Evolutionary conservation across 192 early-diverging fungal genomes (phyloP).

Genomic region (Coemansia sp.): DNA sequence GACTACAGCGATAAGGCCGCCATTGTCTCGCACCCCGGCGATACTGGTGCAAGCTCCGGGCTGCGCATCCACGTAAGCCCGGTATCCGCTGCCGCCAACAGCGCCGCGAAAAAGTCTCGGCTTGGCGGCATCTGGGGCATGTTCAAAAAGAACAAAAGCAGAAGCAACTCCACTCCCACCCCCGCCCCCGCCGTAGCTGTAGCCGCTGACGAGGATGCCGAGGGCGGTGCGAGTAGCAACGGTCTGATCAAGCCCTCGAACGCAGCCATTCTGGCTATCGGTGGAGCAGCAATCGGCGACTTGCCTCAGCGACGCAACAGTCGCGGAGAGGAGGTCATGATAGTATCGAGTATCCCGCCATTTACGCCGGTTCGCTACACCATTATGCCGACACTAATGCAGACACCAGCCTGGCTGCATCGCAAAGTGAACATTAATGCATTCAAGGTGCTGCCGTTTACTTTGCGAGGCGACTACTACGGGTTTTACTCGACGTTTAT

Average conservation of each 20-base stretch:
- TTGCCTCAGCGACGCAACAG: constrained; percentile 50
- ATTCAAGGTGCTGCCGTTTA: constrained; percentile 52
- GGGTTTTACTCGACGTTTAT: constrained; percentile 57
- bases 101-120: background rate
- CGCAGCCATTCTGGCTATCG: constrained; percentile 38
- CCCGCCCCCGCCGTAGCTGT: background rate
- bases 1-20: constrained; percentile 34
- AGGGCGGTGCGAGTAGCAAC: background rate
- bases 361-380: constrained; percentile 53
- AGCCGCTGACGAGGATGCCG: background rate
- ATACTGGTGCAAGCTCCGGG: background rate
- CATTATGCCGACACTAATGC: constrained; percentile 41
- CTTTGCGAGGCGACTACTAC: constrained; percentile 53
- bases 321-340: constrained; percentile 52
- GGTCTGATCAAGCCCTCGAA: constrained; percentile 27
- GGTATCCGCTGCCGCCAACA: background rate
- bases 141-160: constrained; percentile 9
- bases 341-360: constrained; percentile 50
- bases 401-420: constrained; percentile 46
- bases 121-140: constrained; percentile 21
- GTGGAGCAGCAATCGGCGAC: constrained; percentile 49
- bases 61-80: constrained; percentile 4
- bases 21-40: constrained; percentile 9
- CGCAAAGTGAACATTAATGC: constrained; percentile 49
- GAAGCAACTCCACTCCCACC: background rate